Conservation (phyloP, 371 early-diverging fungal genomes). For the Fennellomyces sp. region DNA sequence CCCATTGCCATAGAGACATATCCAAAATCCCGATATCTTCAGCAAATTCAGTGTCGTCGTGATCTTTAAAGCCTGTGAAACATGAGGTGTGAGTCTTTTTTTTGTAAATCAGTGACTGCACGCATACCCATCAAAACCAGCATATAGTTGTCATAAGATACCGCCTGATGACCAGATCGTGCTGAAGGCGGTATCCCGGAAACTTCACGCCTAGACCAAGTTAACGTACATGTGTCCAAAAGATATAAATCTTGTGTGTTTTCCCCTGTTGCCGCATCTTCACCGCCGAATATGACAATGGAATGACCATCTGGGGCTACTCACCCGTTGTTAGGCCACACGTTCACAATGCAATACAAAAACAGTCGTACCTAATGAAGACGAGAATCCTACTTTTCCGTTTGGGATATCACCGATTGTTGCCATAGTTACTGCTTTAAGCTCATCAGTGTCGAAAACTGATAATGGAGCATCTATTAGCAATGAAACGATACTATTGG, state of each 20-base stretch:
- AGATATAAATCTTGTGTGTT: conserved; percentile 31
- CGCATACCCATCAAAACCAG: conserved; percentile 35
- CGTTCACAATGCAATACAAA: background rate
- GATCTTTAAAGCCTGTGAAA: conserved; percentile 1
- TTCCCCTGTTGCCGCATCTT: background rate
- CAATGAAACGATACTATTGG: background rate
- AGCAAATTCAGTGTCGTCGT: conserved; percentile 16
- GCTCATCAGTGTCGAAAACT: conserved; percentile 37
- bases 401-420: conserved; percentile 44
- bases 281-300: conserved; percentile 44
- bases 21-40: conserved; percentile 38
- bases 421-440: conserved; percentile 37
- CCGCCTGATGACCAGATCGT: conserved; percentile 38
- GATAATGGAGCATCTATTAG: background rate
- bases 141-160: conserved; percentile 42
- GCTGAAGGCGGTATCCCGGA: conserved; percentile 28
- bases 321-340: too few relatives aligned
- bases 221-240: conserved; percentile 42
- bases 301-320: conserved; percentile 45
- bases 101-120: too few relatives aligned
- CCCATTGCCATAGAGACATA: conserved; percentile 45
- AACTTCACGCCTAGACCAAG: conserved; percentile 33
- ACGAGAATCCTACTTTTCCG: conserved; percentile 28
- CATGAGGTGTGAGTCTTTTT: conserved; percentile 23
- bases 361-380: conserved; percentile 27